Conservation (phyloP, 1,284 basidiomycete genomes). For the Irpex lacteus region DNA sequence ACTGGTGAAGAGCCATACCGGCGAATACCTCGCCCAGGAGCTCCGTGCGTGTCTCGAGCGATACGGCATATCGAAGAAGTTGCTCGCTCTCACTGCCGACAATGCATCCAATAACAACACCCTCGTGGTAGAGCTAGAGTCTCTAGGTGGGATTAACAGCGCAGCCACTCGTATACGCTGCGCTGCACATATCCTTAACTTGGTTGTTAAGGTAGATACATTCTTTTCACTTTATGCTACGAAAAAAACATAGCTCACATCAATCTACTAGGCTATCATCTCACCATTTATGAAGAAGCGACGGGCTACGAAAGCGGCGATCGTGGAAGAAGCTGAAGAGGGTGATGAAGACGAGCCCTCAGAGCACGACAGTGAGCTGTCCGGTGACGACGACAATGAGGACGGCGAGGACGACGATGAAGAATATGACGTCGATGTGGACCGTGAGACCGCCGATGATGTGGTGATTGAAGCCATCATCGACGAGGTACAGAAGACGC, state of each 20-base stretch:
- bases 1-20: conserved; percentile 15
- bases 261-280: conserved; percentile 3
- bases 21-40: conserved; percentile 14
- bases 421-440: conserved; percentile 2
- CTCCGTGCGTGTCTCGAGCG: conserved; percentile 14
- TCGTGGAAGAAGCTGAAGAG: neutral
- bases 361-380: neutral
- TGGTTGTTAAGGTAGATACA: conserved; percentile 5
- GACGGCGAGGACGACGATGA: neutral
- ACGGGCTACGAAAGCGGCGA: neutral
- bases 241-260: neutral
- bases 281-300: neutral
- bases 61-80: conserved; percentile 10
- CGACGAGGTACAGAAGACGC: neutral
- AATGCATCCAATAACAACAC: neutral
- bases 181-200: conserved; percentile 6
- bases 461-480: conserved; percentile 3
- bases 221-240: neutral
- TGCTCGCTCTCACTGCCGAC: conserved; percentile 7
- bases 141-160: too few relatives aligned
- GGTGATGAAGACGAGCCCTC: neutral
- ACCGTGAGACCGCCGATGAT: neutral
- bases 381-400: neutral
- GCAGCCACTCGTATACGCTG: neutral
- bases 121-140: too few relatives aligned